A percentile compares a stretch with the other conserved stretches of the same genome.
Conservation (phyloP, 257 asterid species). For the Solanum clarkiae region DNA sequence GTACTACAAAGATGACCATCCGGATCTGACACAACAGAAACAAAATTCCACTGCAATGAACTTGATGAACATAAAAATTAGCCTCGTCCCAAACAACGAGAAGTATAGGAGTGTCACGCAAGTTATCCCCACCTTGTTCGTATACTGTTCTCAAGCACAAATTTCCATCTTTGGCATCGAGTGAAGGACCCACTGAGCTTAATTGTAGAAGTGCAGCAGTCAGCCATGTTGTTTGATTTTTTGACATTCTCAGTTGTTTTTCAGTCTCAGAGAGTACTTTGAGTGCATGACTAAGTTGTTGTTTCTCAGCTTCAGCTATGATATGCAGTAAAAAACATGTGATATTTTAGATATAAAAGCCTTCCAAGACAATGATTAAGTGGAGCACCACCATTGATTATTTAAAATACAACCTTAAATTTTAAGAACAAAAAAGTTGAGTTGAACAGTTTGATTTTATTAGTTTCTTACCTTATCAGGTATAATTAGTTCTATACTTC, state of each 20-base stretch:
- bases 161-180: conserved; percentile 28
- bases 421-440: not conserved
- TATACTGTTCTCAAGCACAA: conserved; percentile 24
- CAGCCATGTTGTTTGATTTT: conserved; percentile 77
- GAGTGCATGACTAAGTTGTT: conserved; percentile 67
- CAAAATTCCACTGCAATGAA: not conserved
- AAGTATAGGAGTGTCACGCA: not conserved
- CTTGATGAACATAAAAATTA: not conserved
- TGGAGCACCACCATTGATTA: not conserved
- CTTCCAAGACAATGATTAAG: not conserved
- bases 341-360: not conserved
- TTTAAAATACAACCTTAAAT: not conserved
- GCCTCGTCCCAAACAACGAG: not conserved
- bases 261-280: conserved; percentile 76
- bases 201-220: conserved; percentile 75
- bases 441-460: not conserved
- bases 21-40: conserved; percentile 11
- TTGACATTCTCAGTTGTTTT: conserved; percentile 64
- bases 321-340: not conserved
- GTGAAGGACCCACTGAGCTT: conserved; percentile 36
- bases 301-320: conserved; percentile 62
- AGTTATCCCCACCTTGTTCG: conserved; percentile 40
- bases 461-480: not conserved
- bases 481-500: not conserved
- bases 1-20: conserved; percentile 61